Base-by-base conservation (phyloP, 495 filamentous ascomycete species). In the Melanomma pulvis-pyrius region DNA sequence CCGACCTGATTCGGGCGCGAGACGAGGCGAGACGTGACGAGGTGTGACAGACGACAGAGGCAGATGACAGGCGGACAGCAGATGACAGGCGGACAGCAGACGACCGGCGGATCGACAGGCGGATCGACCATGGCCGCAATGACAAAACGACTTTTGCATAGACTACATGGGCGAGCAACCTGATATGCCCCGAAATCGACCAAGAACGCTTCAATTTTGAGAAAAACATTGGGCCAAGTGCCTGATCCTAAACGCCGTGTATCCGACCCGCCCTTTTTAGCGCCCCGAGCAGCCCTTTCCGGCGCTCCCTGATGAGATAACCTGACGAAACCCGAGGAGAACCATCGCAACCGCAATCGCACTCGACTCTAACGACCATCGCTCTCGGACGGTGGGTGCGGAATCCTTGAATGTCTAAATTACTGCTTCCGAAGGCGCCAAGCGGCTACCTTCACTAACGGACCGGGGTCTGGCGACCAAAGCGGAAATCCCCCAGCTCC, bases 71-170 rank as follows among this genome's bases (percentile, higher is more conserved):
- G 17, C 32, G 36, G n/a, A n/a, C 28, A 57, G 32, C 28, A 9
- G n/a, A 36, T 36, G n/a, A n/a, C n/a, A n/a, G n/a, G n/a, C n/a
- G 13, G 32, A 36, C 32, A 36, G 13, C 39, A 44, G 39, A 6
- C 9, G 39, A 44, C 8, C 9, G 39, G 39, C 39, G 13, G 8
- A n/a, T n/a, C n/a, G 50, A 30, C 22, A 44, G 29, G 9, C 28
- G 28, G 17, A 22, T 28, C 29, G 24, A 36, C 36, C 32, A 61
- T 32, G 26, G 32, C 25, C 51, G 29, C 46, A 12, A 1, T 22
- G 54, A 29, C 32, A 47, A 19, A 64, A 61, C 56, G 24, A 61
- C 57, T 57, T 70, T 67, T 71, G 62, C 63, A 71, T 71, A 71
- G 36, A 66, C 63, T 71, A 71, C 68, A 67, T 61, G 67, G 49